Evolutionary conservation across 306 rosid species (phyloP), one percentile per base, ranked within the genome.

Genomic region (Gynostemma pentaphyllum): DNA sequence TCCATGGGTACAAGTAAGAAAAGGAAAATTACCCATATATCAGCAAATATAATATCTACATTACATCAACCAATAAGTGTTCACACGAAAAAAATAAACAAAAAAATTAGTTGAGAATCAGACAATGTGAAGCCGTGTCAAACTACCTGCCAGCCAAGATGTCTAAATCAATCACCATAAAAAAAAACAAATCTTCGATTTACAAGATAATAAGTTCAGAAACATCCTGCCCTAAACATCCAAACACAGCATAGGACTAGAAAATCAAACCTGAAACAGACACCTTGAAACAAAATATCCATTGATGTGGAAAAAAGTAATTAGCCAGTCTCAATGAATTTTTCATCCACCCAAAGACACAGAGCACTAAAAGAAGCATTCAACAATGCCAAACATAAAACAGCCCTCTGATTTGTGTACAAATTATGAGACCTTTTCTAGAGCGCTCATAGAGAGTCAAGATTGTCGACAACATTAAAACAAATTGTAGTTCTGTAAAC

Each of bases 251-350:
- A 5, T 7, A 15, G 23, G 37, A 41, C 50, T 61, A n/a, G 49
- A 29, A 32, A 26, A 61, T 23, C 36, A 40, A 61, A 9, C 66
- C 66, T 24, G 23, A 61, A 40, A 57, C 42, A 55, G 47, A 61
- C 3, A 45, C 16, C 37, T 61, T 30, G 0, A n/a, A 41, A 23
- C 21, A 40, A 60, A 24, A 40, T 4, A 24, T 9, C 49, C 66
- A 15, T 40, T 1, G 50, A n/a, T n/a, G 18, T 30, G 29, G 5
- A 24, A 4, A 37, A 60, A 60, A n/a, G 4, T 1, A 22, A 13
- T 36, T 36, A 9, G 48, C 19, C 14, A 3, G 48, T 34, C 32
- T 22, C 48, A 13, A 60, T 8, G 19, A 60, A 14, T 2, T 22
- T 21, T 34, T 11, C 6, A 21, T 22, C 34, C 22, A 41, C 39